Evolutionary conservation across 1,284 basidiomycete genomes (phyloP).

Genomic region (Golubevia sp.): DNA sequence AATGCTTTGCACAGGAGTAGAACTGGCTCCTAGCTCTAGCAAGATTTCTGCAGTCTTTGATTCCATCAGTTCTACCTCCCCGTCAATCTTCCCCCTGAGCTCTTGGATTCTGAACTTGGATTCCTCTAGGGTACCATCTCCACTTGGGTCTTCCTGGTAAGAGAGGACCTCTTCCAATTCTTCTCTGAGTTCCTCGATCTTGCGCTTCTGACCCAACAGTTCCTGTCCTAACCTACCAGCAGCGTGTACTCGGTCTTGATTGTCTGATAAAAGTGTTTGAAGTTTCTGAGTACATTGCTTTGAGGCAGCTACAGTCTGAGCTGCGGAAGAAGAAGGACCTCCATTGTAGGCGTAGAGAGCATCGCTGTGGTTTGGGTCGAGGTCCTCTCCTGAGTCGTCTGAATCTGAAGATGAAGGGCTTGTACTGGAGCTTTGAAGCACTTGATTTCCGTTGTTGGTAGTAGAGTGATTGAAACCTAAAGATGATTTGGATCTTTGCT

Average conservation of each 20-base stretch:
- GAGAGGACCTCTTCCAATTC: slow-evolving; percentile 26
- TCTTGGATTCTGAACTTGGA: too few species aligned
- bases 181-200: slow-evolving; percentile 45
- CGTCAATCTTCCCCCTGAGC: too few species aligned
- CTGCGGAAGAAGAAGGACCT: neutral
- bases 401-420: neutral
- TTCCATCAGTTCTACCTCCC: too few species aligned
- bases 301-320: neutral
- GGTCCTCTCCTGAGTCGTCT: too few species aligned
- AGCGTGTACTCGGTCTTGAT: slow-evolving; percentile 14
- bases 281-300: neutral
- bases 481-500: neutral
- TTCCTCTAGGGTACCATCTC: too few species aligned
- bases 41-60: too few species aligned
- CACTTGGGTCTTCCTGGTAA: too few species aligned
- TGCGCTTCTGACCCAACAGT: slow-evolving; percentile 35
- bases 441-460: neutral
- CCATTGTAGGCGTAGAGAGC: neutral
- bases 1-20: too few species aligned
- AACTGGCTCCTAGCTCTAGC: too few species aligned
- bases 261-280: too few species aligned
- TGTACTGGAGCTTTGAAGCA: neutral
- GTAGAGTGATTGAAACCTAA: neutral
- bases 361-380: neutral
- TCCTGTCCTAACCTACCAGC: slow-evolving; percentile 49